Evolutionary conservation across 331 rosid species (phyloP).

Genomic region (Rosa hybrid): DNA sequence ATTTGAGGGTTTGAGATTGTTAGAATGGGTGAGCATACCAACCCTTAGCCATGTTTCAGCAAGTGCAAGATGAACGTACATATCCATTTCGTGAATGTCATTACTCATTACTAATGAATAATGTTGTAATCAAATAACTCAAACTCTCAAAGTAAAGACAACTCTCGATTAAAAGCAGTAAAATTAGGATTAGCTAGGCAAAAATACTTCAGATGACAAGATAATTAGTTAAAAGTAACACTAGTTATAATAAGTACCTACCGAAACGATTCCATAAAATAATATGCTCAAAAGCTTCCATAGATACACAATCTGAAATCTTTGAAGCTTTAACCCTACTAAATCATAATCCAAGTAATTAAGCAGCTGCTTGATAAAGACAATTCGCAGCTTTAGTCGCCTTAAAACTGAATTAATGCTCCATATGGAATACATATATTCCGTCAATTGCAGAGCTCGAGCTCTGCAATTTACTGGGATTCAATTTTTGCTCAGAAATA

Average conservation of each 20-base stretch:
- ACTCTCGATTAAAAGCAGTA: neutral
- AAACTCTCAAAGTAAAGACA: neutral
- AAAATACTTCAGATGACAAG: neutral
- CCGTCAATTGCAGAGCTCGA: constrained; percentile 42
- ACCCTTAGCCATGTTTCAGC: neutral
- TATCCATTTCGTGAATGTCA: neutral
- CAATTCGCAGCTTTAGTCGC: neutral
- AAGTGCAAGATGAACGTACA: neutral
- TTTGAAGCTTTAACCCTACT: neutral
- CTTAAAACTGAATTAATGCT: constrained; percentile 47
- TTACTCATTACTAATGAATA: neutral
- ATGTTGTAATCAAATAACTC: neutral
- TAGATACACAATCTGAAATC: neutral
- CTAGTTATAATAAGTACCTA: neutral
- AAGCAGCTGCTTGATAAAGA: neutral
- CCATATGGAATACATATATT: constrained; percentile 75
- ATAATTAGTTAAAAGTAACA: neutral
- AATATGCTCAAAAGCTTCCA: neutral
- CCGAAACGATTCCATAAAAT: neutral
- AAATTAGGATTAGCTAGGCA: neutral
- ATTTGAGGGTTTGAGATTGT: neutral
- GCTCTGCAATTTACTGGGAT: constrained; percentile 74
- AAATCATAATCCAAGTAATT: neutral
- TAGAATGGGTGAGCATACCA: neutral
- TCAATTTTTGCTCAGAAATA: constrained; percentile 71